phyloP scores from a whole-genome alignment of 345 rosid species.

The Eucalyptus cloeziana region DNA sequence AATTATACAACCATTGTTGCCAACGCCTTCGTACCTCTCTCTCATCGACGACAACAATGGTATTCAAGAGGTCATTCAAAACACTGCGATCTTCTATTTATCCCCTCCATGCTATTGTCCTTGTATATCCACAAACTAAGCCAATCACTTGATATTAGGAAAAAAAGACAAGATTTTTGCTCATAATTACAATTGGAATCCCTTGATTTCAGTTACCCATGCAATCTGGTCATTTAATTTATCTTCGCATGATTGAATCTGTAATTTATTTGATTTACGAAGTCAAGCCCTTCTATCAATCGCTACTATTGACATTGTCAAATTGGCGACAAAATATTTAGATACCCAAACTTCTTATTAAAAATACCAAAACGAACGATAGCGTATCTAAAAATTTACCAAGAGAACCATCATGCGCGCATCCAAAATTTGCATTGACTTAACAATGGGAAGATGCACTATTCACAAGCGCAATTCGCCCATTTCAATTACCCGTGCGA shows the following conservation, averaged over 20 bases:
- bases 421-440: neutral
- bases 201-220: rapidly evolving
- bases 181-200: rapidly evolving
- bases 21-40: rapidly evolving
- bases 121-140: neutral
- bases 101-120: neutral
- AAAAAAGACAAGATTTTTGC: no score
- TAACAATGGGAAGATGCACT: neutral
- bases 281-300: neutral
- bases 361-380: neutral
- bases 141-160: neutral
- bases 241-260: rapidly evolving
- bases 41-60: neutral
- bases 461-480: rapidly evolving
- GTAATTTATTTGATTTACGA: rapidly evolving
- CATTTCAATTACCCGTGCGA: rapidly evolving
- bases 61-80: neutral
- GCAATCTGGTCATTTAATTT: neutral
- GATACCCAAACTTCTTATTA: neutral
- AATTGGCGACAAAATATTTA: rapidly evolving
- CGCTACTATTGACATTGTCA: rapidly evolving
- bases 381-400: neutral
- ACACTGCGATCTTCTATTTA: no score
- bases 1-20: neutral
- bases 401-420: neutral